Percentiles rank a stretch among this genome's conserved stretches.
Evolutionary conservation across 331 rosid species (phyloP).

Genomic region (Malus hybrid): DNA sequence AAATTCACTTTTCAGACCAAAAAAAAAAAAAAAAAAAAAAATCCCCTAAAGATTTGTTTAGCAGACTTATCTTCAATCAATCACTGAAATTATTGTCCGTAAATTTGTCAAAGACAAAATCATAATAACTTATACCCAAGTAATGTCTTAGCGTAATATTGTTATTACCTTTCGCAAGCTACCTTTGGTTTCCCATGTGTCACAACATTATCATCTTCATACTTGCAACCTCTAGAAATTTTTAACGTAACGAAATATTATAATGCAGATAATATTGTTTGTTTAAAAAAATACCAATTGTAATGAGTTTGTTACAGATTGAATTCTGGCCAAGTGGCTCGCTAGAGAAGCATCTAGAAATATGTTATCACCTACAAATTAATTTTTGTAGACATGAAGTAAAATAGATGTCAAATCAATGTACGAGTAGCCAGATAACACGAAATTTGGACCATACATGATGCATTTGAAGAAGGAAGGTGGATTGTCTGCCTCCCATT

Average conservation of each 20-base stretch:
- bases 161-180: background rate
- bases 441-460: background rate
- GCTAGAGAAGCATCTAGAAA: background rate
- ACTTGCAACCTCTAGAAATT: background rate
- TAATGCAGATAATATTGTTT: no score
- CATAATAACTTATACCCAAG: conserved; percentile 15
- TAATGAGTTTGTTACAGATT: no score
- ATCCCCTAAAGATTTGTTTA: background rate
- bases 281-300: no score
- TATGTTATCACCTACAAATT: background rate
- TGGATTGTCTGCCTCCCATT: no score
- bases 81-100: conserved; percentile 4
- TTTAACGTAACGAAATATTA: no score
- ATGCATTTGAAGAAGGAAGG: background rate
- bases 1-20: no score
- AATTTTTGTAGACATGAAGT: background rate
- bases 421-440: background rate
- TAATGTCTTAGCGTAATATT: background rate
- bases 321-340: no score
- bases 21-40: no score
- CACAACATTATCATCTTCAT: background rate
- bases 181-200: background rate
- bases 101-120: conserved; percentile 16
- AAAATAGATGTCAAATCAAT: background rate
- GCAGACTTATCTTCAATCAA: conserved; percentile 8